A percentile compares a stretch with the other conserved stretches of the same genome.
phyloP scores from a whole-genome alignment of 768 basidiomycete genomes.

The Suillus decipiens region DNA sequence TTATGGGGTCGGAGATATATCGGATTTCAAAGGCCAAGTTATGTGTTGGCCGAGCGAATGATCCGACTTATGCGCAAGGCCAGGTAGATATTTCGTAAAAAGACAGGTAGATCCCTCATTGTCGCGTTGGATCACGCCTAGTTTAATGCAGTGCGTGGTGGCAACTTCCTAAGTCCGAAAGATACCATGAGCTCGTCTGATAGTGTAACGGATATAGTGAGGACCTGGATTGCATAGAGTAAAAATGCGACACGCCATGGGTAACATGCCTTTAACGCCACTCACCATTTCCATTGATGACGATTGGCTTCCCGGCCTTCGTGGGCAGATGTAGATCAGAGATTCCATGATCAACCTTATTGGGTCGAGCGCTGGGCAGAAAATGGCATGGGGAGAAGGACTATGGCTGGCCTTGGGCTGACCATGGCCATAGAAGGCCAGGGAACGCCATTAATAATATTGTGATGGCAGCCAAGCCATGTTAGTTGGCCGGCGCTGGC shows the following conservation, averaged over 20 bases:
- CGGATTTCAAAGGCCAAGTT: neutral
- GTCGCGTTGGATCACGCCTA: neutral
- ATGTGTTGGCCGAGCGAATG: neutral
- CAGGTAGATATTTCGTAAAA: neutral
- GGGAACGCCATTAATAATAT: neutral
- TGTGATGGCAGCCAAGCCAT: neutral
- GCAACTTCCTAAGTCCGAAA: neutral
- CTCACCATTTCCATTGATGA: neutral
- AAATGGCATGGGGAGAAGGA: neutral
- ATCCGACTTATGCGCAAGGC: neutral
- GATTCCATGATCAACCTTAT: neutral
- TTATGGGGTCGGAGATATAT: neutral
- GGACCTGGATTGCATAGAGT: neutral
- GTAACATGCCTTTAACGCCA: neutral
- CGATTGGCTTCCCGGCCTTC: neutral
- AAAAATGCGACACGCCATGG: neutral
- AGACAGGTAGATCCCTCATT: neutral
- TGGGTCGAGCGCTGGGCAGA: neutral
- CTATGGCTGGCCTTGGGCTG: neutral
- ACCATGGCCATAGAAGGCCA: neutral
- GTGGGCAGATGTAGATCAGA: neutral
- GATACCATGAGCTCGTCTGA: neutral
- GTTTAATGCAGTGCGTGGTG: neutral
- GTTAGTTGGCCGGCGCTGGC: constrained; percentile 4
- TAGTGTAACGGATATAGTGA: neutral